Percentiles rank a stretch among this genome's conserved stretches.
Evolutionary conservation across 768 basidiomycete genomes (phyloP).

Genomic region (Suillus brevipes): DNA sequence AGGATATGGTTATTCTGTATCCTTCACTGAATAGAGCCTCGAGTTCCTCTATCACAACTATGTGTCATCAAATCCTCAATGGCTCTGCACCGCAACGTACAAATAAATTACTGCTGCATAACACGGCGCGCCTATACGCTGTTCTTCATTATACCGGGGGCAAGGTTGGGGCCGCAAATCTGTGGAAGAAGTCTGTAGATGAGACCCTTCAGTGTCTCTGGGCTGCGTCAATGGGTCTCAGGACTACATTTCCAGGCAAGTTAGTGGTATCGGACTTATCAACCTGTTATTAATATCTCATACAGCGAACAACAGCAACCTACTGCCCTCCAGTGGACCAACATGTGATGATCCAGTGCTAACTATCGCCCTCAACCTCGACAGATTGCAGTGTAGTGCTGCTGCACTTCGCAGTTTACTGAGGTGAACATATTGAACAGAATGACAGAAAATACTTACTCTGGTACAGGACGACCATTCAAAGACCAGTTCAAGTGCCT

Average conservation of each 20-base stretch:
- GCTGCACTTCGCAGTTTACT: conserved; percentile 55
- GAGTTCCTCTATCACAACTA: conserved; percentile 48
- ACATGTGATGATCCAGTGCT: conserved; percentile 48
- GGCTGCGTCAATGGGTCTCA: conserved; percentile 56
- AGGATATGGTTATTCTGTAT: conserved; percentile 60
- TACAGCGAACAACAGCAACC: conserved; percentile 14
- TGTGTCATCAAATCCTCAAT: conserved; percentile 57
- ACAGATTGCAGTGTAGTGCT: conserved; percentile 58
- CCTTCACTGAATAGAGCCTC: conserved; percentile 65
- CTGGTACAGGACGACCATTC: conserved; percentile 45
- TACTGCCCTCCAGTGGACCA: conserved; percentile 16
- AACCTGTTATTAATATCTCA: conserved; percentile 6
- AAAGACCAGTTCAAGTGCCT: conserved; percentile 69
- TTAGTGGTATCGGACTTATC: neutral
- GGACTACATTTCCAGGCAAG: conserved; percentile 54
- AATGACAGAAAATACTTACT: conserved; percentile 10
- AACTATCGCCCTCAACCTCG: conserved; percentile 55
- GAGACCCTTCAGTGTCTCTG: conserved; percentile 67
- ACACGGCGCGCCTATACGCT: conserved; percentile 60
- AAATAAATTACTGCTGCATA: conserved; percentile 38
- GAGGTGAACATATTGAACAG: conserved; percentile 37
- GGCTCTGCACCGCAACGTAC: conserved; percentile 50
- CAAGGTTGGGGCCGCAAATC: conserved; percentile 67
- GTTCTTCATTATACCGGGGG: conserved; percentile 72
- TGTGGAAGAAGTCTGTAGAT: conserved; percentile 78